These are phyloP conservation scores for Aspergillus incahuasiensis DNA, from an alignment of 495 filamentous ascomycete genomes.

Conservation along the genomic window DNA sequence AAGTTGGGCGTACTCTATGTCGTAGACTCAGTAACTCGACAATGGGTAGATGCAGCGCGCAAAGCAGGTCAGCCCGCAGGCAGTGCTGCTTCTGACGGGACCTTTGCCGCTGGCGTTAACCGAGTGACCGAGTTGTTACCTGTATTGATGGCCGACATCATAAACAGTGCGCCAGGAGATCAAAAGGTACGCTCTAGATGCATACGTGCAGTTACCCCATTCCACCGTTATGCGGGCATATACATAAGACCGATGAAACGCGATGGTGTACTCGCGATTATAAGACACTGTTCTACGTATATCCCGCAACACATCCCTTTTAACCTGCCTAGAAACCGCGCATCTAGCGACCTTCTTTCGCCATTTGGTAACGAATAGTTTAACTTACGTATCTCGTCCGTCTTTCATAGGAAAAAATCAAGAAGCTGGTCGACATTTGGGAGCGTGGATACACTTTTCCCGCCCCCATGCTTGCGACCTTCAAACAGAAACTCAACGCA, in stretches of 20 bases:
- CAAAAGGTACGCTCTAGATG: constrained; percentile 88
- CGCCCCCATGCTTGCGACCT: constrained; percentile 68
- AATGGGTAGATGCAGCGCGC: constrained; percentile 95
- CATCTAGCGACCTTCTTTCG: constrained; percentile 15
- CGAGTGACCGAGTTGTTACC: constrained; percentile 93
- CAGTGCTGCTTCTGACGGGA: constrained; percentile 75
- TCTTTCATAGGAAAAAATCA: constrained; percentile 84
- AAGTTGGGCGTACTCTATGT: constrained; percentile 99
- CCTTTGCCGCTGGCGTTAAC: constrained; percentile 91
- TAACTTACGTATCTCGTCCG: constrained; percentile 47
- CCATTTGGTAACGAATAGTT: constrained; percentile 32
- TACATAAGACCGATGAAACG: constrained; percentile 27
- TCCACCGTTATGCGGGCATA: constrained; percentile 28
- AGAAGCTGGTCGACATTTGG: constrained; percentile 96
- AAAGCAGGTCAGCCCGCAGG: constrained; percentile 75
- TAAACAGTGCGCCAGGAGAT: constrained; percentile 81
- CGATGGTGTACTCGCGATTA: constrained; percentile 16
- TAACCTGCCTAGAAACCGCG: constrained; percentile 21
- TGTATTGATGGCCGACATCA: constrained; percentile 91
- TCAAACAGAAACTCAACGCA: constrained; percentile 77
- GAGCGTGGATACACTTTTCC: constrained; percentile 93
- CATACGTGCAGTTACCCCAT: constrained; percentile 21
- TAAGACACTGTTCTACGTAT: constrained; percentile 33
- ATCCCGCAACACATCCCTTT: constrained; percentile 27
- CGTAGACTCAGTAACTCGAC: constrained; percentile 98